Evolutionary conservation across 768 basidiomycete species (phyloP), one percentile per base, ranked within the genome.

Genomic region (Mycena indigotica): DNA sequence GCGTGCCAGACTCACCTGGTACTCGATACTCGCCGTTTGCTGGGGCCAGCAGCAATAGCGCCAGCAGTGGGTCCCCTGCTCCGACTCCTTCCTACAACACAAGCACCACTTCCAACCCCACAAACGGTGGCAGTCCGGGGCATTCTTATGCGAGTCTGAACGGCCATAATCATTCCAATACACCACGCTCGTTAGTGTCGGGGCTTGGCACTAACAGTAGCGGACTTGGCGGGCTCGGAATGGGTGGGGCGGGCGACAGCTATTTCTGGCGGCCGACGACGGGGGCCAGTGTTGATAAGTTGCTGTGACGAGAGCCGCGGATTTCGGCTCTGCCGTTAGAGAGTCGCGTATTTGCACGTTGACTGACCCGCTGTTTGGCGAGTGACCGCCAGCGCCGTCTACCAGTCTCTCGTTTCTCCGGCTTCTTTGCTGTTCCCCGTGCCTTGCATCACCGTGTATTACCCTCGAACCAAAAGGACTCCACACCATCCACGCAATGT

Each of bases 11-110:
- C 25, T 48, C 46, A 26, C 46, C 46, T n/a, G 46, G 46, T 10
- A n/a, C 46, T 23, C 46, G 46, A 5, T 48, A 48, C 46, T 48
- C 46, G 46, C 46, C 46, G 15, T 48, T 48, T 28, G 46, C 24
- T 10, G 46, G 46, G 5, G 25, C 21, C 25, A 28, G 46, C 25
- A 48, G 24, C 24, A 48, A 12, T 12, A 28, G 46, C 46, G 28
- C 4, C 46, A 28, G 46, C 46, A 13, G 10, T 26, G 24, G 24
- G 6, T 24, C 46, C 13, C 46, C 46, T 4, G 25, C 46, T 23
- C 46, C 21, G 24, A 6, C 6, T 26, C 6, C 6, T 21, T 23
- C 6, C 23, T 23, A 26, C 23, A 26, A n/a, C 23, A 26, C 13
- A 23, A 26, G 24, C 46, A 8, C 12, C 12, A 28, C 24, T 13